Evolutionary conservation across 2,329 filamentous ascomycete species (phyloP).

Genomic region (Leptographium galeiforme): DNA sequence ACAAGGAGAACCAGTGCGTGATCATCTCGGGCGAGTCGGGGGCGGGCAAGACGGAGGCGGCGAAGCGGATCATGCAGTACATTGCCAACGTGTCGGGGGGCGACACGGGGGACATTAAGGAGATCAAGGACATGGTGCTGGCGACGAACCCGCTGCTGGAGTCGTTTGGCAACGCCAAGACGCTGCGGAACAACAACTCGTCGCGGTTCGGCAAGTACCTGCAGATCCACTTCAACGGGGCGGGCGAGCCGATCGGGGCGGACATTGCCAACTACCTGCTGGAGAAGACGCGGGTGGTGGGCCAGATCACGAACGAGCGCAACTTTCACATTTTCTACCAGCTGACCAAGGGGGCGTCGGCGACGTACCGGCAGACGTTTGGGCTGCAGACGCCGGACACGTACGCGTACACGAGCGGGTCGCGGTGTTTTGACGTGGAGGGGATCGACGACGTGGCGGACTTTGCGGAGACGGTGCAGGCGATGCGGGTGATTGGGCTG

Average conservation of each 20-base stretch:
- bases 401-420: slow-evolving; percentile 85
- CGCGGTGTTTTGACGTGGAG: slow-evolving; percentile 87
- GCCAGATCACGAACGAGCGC: slow-evolving; percentile 87
- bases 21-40: slow-evolving; percentile 98
- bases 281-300: slow-evolving; percentile 89
- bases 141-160: slow-evolving; percentile 94
- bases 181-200: slow-evolving; percentile 95
- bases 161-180: slow-evolving; percentile 97
- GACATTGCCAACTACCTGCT: slow-evolving; percentile 97
- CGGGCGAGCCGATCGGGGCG: slow-evolving; percentile 86
- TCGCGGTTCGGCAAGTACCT: slow-evolving; percentile 97
- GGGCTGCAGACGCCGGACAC: slow-evolving; percentile 85
- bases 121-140: slow-evolving; percentile 98
- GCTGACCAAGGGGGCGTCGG: slow-evolving; percentile 88
- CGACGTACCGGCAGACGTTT: slow-evolving; percentile 73
- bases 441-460: slow-evolving; percentile 88
- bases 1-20: slow-evolving; percentile 97
- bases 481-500: slow-evolving; percentile 90
- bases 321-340: slow-evolving; percentile 99
- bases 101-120: slow-evolving; percentile 71
- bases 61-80: slow-evolving; percentile 99
- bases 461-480: slow-evolving; percentile 78
- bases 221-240: slow-evolving; percentile 86
- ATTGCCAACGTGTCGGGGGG: slow-evolving; percentile 86
- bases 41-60: slow-evolving; percentile 95